These are phyloP conservation scores for Fraxinus pennsylvanica DNA, from an alignment of 257 asterid genomes.

Conservation along the genomic window DNA sequence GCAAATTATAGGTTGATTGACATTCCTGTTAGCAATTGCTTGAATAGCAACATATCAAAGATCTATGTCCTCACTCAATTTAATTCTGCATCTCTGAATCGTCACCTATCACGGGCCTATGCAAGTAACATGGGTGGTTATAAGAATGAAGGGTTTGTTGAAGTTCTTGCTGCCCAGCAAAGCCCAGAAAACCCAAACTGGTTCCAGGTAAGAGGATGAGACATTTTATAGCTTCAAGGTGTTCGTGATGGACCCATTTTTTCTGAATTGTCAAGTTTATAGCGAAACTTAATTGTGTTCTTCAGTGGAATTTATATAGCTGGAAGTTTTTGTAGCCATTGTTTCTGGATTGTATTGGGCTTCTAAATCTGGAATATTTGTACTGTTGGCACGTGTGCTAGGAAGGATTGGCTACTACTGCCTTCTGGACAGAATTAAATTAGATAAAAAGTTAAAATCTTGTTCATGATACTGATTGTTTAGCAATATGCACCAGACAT, in stretches of 20 bases:
- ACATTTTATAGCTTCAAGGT: neutral
- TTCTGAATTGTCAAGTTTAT: neutral
- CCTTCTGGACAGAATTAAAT: neutral
- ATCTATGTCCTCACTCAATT: slow-evolving; percentile 69
- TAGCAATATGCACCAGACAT: neutral
- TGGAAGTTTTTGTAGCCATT: neutral
- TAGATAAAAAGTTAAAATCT: neutral
- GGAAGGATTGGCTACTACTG: neutral
- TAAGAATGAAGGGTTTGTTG: slow-evolving; percentile 64
- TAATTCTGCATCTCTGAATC: slow-evolving; percentile 67
- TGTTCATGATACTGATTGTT: neutral
- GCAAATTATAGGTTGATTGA: slow-evolving; percentile 67
- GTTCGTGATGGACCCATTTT: neutral
- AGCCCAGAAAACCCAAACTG: slow-evolving; percentile 75
- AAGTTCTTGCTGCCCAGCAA: slow-evolving; percentile 73
- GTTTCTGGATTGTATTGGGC: neutral
- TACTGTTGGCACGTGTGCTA: neutral
- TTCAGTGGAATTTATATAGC: neutral
- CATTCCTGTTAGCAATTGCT: slow-evolving; percentile 65
- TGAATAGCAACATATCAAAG: slow-evolving; percentile 60
- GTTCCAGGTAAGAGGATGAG: slow-evolving; percentile 51
- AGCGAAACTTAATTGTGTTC: neutral
- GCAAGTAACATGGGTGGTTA: slow-evolving; percentile 69
- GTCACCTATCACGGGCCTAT: slow-evolving; percentile 65
- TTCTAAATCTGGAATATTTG: neutral